phyloP scores from a whole-genome alignment of 805 yeast genomes.

The Torulaspora gathmanii region DNA sequence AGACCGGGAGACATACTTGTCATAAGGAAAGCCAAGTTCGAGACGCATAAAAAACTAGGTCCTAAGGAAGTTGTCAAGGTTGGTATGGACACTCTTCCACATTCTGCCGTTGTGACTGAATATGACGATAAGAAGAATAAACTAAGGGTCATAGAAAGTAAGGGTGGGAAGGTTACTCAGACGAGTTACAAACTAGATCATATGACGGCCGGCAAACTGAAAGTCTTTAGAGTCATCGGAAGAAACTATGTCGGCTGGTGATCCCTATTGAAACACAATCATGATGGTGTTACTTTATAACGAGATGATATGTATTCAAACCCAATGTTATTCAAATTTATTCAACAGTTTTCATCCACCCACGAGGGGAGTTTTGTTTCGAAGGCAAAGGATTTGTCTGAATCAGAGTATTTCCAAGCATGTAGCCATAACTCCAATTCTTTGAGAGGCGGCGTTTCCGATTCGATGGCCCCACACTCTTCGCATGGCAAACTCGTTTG shows the following conservation, averaged over 20 bases:
- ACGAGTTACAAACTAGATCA: constrained; percentile 66
- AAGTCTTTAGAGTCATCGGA: constrained; percentile 75
- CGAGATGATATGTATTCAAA: background rate
- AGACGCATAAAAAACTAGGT: constrained; percentile 50
- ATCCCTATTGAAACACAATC: background rate
- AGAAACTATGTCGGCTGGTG: constrained; percentile 72
- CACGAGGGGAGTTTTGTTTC: constrained; percentile 46
- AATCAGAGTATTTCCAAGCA: constrained; percentile 37
- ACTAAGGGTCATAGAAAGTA: constrained; percentile 59
- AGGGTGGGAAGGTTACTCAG: constrained; percentile 50
- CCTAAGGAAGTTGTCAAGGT: constrained; percentile 50
- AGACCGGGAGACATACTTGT: constrained; percentile 82
- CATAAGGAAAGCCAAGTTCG: constrained; percentile 69
- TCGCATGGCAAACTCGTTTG: constrained; percentile 15
- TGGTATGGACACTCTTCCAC: constrained; percentile 53
- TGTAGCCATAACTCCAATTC: constrained; percentile 34
- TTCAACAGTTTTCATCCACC: constrained; percentile 30
- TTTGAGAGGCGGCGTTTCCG: constrained; percentile 26
- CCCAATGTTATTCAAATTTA: background rate
- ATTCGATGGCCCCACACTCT: constrained; percentile 25
- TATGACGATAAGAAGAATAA: constrained; percentile 71
- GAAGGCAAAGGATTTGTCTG: constrained; percentile 34
- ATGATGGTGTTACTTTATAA: background rate
- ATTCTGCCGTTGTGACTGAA: constrained; percentile 59
- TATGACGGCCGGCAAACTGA: constrained; percentile 70